Conservation (phyloP, 192 early-diverging fungal genomes). For the Coemansia sp. region DNA sequence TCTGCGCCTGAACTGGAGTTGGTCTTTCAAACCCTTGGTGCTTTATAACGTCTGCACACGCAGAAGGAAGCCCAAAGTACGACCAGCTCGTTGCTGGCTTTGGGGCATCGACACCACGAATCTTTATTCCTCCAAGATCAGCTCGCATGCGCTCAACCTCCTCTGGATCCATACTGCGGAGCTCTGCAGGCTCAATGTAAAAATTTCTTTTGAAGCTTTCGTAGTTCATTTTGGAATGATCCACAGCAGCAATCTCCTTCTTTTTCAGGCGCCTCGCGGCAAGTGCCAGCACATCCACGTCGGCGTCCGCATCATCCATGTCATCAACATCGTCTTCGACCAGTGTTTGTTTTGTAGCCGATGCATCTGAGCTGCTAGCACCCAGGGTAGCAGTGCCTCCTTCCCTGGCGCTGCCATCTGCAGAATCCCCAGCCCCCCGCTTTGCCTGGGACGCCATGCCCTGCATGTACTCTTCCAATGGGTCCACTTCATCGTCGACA, state of each 20-base stretch:
- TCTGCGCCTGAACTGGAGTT: conserved; percentile 87
- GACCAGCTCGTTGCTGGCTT: conserved; percentile 95
- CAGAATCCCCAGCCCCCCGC: conserved; percentile 19
- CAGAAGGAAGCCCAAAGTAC: conserved; percentile 89
- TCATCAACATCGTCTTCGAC: conserved; percentile 54
- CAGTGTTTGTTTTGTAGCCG: conserved; percentile 40
- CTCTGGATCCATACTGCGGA: conserved; percentile 74
- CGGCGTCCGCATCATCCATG: conserved; percentile 41
- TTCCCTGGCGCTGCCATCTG: background rate
- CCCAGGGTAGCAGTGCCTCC: background rate
- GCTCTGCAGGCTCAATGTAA: conserved; percentile 92
- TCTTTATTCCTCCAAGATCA: conserved; percentile 91
- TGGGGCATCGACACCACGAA: conserved; percentile 85
- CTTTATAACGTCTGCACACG: conserved; percentile 55
- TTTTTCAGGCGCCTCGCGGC: conserved; percentile 85
- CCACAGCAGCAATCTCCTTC: conserved; percentile 85
- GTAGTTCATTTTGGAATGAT: conserved; percentile 84
- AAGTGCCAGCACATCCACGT: conserved; percentile 69
- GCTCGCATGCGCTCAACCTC: conserved; percentile 81
- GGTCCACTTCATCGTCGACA: conserved; percentile 63
- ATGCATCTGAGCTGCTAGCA: background rate
- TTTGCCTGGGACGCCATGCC: conserved; percentile 74
- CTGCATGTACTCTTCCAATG: conserved; percentile 87
- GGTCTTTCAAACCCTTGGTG: conserved; percentile 72
- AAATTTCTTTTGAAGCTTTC: conserved; percentile 90